Evolutionary conservation across 1,284 basidiomycete genomes (phyloP), one percentile per base, ranked within the genome.

Genomic region (Termitomyces sp.): DNA sequence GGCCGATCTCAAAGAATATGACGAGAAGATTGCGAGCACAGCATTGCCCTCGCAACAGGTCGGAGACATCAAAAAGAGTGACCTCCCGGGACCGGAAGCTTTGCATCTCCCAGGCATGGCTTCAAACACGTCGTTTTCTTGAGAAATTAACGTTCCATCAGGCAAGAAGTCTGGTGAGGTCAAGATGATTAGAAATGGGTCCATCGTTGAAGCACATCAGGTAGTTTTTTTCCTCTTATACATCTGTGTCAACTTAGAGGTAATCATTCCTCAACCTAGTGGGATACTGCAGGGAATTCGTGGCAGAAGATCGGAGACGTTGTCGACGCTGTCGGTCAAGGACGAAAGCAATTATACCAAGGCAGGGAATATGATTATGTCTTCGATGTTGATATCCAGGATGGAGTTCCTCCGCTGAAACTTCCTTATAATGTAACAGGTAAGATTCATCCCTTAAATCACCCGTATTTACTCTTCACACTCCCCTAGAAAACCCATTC

Each of bases 281-380:
- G 97, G 95, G 88, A 92, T 55, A 75, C 72, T 18, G 71, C 77
- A 2, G 76, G 74, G 10, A 73, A 72, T 11, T 78, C 78, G 37
- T 98, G 96, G 96, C 81, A 90, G 66, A 97, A 96, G 68, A 84
- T 99, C 37, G 97, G 97, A 11, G 89, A 96, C 60, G 95, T 99
- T 3, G 93, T 97, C 3, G 96, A 96, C 64, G 93, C 93, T 14
- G 90, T 97, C 42, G 92, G 93, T 8, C 83, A 86, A 42, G 83
- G 84, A 7, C 79, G 89, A 55, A 97, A 93, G 70, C 92, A 96
- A 68, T 77, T 96, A 5, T 88, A 90, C 67, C 71, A 91, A 60
- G 97, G 97, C 28, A 87, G 88, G 66, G 96, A 98, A 71, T 99
- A 95, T 65, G 97, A 99, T 72, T 96, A 97, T 64, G 96, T 99